Evolutionary conservation across 2,329 filamentous ascomycete genomes (phyloP).

Genomic region (Rasamsonia emersonii): DNA sequence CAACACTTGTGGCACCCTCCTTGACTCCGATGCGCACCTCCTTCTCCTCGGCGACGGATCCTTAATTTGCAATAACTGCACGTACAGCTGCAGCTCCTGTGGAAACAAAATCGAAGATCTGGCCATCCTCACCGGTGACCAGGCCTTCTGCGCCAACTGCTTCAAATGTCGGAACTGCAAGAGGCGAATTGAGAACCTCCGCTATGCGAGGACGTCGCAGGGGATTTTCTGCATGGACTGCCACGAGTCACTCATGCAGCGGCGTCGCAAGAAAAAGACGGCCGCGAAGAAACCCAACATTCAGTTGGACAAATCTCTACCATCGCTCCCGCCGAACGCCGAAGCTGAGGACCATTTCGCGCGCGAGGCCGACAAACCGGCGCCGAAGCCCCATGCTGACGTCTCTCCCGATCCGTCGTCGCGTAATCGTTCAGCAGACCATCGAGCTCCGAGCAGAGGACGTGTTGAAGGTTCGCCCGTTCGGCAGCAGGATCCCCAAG

Average conservation of each 20-base stretch:
- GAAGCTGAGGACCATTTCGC: conserved; percentile 55
- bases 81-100: conserved; percentile 95
- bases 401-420: conserved; percentile 17
- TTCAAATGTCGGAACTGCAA: conserved; percentile 98
- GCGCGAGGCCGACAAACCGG: conserved; percentile 47
- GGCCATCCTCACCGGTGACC: conserved; percentile 92
- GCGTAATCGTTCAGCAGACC: conserved; percentile 13
- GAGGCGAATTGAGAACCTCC: conserved; percentile 94
- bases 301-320: conserved; percentile 84
- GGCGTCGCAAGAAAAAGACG: conserved; percentile 70
- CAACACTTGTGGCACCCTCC: conserved; percentile 87
- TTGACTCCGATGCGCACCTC: conserved; percentile 96
- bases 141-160: conserved; percentile 94
- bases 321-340: conserved; percentile 72
- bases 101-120: conserved; percentile 97
- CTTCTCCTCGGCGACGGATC: conserved; percentile 95
- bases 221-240: conserved; percentile 99
- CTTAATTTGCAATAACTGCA: conserved; percentile 98
- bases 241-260: conserved; percentile 91
- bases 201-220: conserved; percentile 94
- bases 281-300: conserved; percentile 34
- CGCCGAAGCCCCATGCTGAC: conserved; percentile 57
- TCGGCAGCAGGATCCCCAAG: conserved; percentile 21
- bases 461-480: conserved; percentile 17
- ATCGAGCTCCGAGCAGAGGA: conserved; percentile 15